Evolutionary conservation across 208 protist genomes (phyloP).

Genomic region (Spongospora subterranea): DNA sequence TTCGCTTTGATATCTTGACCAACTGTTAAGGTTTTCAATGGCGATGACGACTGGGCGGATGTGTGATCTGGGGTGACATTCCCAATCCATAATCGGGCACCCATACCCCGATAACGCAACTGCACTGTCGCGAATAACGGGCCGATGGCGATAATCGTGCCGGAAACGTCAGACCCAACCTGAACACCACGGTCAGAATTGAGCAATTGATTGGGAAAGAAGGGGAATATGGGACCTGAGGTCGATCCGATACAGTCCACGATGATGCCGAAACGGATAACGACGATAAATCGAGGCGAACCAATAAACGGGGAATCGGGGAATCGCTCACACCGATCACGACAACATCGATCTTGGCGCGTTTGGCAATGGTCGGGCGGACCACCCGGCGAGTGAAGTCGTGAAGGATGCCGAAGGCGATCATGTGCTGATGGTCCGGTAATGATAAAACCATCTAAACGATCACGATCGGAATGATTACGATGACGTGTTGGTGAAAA

Average conservation of each 20-base stretch:
- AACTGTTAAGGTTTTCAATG: neutral
- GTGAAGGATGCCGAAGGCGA: neutral
- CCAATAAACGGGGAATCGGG: neutral
- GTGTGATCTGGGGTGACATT: constrained; percentile 13
- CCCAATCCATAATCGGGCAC: constrained; percentile 10
- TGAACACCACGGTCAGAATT: too few species aligned
- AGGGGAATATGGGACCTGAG: too few species aligned
- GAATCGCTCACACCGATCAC: neutral
- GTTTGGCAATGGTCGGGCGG: neutral
- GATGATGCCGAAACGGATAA: too few species aligned
- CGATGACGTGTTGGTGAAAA: neutral
- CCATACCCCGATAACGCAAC: neutral
- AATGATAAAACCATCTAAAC: constrained; percentile 37
- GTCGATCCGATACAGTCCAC: too few species aligned
- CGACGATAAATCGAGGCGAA: neutral
- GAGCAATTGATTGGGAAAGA: too few species aligned
- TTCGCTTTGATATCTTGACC: neutral
- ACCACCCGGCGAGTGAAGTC: neutral
- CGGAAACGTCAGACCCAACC: too few species aligned
- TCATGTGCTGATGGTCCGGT: neutral
- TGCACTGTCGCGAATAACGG: neutral
- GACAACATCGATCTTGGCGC: neutral
- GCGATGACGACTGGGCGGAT: neutral
- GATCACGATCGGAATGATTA: neutral
- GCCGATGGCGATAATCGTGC: neutral